Evolutionary conservation across 352 stramenopile genomes (phyloP).

Genomic region (Phytophthora sp.): DNA sequence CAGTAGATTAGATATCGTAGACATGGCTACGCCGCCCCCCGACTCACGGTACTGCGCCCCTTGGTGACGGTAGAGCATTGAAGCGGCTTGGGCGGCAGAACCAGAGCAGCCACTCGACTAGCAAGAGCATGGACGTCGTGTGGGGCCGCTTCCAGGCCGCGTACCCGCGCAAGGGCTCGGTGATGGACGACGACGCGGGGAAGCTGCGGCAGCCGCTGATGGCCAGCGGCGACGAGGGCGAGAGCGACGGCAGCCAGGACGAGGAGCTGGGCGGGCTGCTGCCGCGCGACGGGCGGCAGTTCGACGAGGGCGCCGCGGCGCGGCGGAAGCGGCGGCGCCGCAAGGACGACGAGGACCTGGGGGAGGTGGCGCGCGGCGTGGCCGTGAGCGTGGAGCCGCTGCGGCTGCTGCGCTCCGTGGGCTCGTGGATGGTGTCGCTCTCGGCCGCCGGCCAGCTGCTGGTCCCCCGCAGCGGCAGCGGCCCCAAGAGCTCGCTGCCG

Average conservation of each 20-base stretch:
- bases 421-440: slow-evolving; percentile 39
- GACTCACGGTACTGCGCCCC: slow-evolving; percentile 2
- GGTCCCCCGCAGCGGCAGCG: neutral
- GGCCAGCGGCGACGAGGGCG: slow-evolving; percentile 29
- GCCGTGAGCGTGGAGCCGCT: slow-evolving; percentile 33
- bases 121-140: slow-evolving; percentile 29
- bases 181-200: slow-evolving; percentile 41
- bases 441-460: slow-evolving; percentile 25
- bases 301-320: slow-evolving; percentile 26
- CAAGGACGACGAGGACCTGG: slow-evolving; percentile 52
- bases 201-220: slow-evolving; percentile 46
- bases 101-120: slow-evolving; percentile 14
- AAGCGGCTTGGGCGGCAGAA: slow-evolving; percentile 6
- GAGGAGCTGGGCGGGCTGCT: slow-evolving; percentile 28
- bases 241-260: slow-evolving; percentile 16
- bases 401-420: slow-evolving; percentile 31
- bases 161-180: slow-evolving; percentile 20
- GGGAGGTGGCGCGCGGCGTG: slow-evolving; percentile 31
- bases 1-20: neutral
- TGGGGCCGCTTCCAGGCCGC: slow-evolving; percentile 31
- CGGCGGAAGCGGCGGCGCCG: slow-evolving; percentile 38
- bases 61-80: slow-evolving; percentile 13
- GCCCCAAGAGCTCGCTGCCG: slow-evolving; percentile 19
- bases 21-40: neutral
- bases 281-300: slow-evolving; percentile 12